These are phyloP conservation scores for Chrysanthemum makinoi DNA, from an alignment of 129 eudicot species.

Conservation along the genomic window DNA sequence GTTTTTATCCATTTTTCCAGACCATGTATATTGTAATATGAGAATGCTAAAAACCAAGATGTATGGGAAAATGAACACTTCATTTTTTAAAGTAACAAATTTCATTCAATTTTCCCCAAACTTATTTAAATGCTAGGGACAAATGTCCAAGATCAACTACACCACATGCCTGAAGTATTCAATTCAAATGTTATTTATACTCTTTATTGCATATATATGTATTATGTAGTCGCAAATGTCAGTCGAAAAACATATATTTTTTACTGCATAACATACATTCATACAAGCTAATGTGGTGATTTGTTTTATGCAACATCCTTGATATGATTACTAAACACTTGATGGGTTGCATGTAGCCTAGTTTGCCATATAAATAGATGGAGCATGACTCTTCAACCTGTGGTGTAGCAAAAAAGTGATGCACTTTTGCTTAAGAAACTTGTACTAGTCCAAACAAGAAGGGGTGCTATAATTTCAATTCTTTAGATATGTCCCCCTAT, in stretches of 20 bases:
- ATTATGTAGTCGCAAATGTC: no score
- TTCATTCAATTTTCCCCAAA: not conserved
- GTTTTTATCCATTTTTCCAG: constrained; percentile 26
- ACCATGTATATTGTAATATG: constrained; percentile 29
- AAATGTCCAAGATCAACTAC: constrained; percentile 9
- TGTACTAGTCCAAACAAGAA: constrained; percentile 28
- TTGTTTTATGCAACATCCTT: constrained; percentile 15
- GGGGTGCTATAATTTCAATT: constrained; percentile 26
- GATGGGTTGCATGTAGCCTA: constrained; percentile 32
- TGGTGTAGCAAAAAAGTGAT: constrained; percentile 8
- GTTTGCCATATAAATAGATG: constrained; percentile 15
- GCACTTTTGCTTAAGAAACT: constrained; percentile 24
- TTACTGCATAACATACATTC: no score
- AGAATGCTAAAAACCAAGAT: constrained; percentile 38
- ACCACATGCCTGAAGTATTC: constrained; percentile 13
- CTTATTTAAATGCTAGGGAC: constrained; percentile 14
- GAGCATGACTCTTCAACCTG: constrained; percentile 16
- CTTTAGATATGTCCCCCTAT: constrained; percentile 33
- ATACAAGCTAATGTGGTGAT: not conserved
- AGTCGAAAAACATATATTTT: no score
- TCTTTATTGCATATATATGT: not conserved
- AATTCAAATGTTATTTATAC: constrained; percentile 7
- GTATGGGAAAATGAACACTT: constrained; percentile 33
- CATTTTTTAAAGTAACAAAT: constrained; percentile 2
- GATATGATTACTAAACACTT: constrained; percentile 22